A percentile compares a stretch with the other conserved stretches of the same genome.
phyloP scores from a whole-genome alignment of 1,284 basidiomycete species.

The Ustilago hordei region DNA sequence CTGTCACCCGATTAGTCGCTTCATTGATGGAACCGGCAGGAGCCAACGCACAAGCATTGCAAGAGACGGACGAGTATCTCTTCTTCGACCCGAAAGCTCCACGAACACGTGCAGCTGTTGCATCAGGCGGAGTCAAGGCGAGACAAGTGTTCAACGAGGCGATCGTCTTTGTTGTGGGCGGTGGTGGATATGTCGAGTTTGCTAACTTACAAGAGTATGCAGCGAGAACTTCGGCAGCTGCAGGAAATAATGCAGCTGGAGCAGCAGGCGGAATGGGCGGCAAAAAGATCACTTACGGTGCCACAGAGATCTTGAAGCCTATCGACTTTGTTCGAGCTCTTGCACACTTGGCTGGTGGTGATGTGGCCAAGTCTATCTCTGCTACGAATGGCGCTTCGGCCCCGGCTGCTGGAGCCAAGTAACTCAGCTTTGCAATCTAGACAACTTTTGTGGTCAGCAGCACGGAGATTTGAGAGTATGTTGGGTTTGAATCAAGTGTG shows the following conservation, averaged over 20 bases:
- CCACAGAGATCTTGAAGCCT: conserved; percentile 93
- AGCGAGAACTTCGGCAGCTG: conserved; percentile 78
- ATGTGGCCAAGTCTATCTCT: conserved; percentile 18
- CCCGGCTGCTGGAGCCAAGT: not conserved
- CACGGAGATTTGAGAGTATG: not conserved
- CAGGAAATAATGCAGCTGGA: conserved; percentile 71
- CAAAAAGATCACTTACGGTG: conserved; percentile 86
- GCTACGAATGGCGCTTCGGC: not conserved
- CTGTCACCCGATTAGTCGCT: conserved; percentile 90
- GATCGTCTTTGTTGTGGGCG: conserved; percentile 94
- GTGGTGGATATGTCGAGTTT: conserved; percentile 96
- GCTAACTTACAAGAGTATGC: conserved; percentile 78
- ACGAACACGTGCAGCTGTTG: conserved; percentile 39
- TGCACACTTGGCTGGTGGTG: conserved; percentile 62
- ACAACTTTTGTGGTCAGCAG: not conserved
- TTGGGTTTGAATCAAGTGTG: not conserved
- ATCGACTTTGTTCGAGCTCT: conserved; percentile 82
- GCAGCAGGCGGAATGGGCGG: conserved; percentile 66
- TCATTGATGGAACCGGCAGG: conserved; percentile 95
- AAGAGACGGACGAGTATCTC: conserved; percentile 94
- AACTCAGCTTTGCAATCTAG: conserved; percentile 3
- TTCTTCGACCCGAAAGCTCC: conserved; percentile 82
- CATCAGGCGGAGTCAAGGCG: conserved; percentile 38
- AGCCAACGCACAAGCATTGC: conserved; percentile 76
- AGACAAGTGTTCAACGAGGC: conserved; percentile 81